Conservation (phyloP, 768 basidiomycete genomes). For the Mycena albidolilacea region DNA sequence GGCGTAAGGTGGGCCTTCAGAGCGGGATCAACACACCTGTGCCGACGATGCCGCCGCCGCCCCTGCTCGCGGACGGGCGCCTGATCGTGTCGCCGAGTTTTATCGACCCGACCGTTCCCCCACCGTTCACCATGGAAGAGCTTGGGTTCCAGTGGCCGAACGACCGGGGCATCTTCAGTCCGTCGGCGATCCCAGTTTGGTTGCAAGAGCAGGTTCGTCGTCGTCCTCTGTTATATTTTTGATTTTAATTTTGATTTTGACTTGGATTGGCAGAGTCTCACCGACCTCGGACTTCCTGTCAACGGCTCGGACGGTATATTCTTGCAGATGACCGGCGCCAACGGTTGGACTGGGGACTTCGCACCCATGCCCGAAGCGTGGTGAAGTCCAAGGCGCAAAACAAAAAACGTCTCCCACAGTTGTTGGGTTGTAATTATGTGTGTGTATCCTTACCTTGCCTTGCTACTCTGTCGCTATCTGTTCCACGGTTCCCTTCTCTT, state of each 20-base stretch:
- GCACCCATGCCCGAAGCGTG: constrained; percentile 87
- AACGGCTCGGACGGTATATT: constrained; percentile 95
- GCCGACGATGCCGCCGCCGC: constrained; percentile 67
- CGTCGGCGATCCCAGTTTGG: constrained; percentile 90
- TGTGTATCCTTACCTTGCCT: constrained; percentile 1
- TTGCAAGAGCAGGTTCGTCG: constrained; percentile 87
- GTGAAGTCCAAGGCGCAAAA: constrained; percentile 50
- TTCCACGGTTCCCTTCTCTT: neutral
- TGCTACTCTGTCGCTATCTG: constrained; percentile 8
- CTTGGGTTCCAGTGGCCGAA: constrained; percentile 84
- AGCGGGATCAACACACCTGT: constrained; percentile 63
- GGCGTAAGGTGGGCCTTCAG: constrained; percentile 85
- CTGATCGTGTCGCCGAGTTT: constrained; percentile 74
- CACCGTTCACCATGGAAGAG: constrained; percentile 89
- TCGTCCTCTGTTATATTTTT: constrained; percentile 2
- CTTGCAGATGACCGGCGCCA: constrained; percentile 77
- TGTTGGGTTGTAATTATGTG: constrained; percentile 21
- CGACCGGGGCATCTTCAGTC: constrained; percentile 78
- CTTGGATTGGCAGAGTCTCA: constrained; percentile 71
- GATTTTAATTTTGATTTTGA: constrained; percentile 12
- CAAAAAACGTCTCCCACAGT: neutral
- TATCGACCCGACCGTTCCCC: constrained; percentile 66
- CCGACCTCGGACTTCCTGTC: constrained; percentile 91
- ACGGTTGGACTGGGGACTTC: constrained; percentile 86
- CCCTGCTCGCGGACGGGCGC: constrained; percentile 61